Evolutionary conservation across 306 rosid genomes (phyloP).

Genomic region (Comarum palustre): DNA sequence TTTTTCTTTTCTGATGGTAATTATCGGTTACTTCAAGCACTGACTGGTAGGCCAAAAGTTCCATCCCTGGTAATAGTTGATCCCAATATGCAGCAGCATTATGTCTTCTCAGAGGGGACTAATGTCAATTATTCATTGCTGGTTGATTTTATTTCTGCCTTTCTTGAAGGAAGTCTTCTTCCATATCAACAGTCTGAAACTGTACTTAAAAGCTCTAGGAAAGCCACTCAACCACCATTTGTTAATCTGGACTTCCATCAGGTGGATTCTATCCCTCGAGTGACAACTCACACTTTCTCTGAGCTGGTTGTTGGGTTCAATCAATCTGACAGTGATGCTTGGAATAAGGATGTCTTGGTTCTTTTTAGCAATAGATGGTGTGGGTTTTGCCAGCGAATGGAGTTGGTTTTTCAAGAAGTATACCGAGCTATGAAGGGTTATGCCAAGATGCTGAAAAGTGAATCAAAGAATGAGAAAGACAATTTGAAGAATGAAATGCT

Average conservation of each 20-base stretch:
- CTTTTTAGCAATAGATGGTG: constrained; percentile 94
- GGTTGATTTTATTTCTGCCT: constrained; percentile 53
- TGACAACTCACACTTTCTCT: constrained; percentile 59
- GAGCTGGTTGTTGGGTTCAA: constrained; percentile 64
- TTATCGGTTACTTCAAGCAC: constrained; percentile 58
- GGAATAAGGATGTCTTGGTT: constrained; percentile 81
- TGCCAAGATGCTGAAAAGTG: constrained; percentile 40
- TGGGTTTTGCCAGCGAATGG: constrained; percentile 89
- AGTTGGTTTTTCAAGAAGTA: constrained; percentile 73
- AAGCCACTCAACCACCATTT: constrained; percentile 69
- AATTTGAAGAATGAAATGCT: constrained; percentile 32
- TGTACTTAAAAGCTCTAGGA: constrained; percentile 46
- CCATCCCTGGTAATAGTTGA: constrained; percentile 81
- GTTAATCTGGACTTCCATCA: constrained; percentile 90
- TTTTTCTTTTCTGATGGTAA: constrained; percentile 85
- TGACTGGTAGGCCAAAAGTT: constrained; percentile 59
- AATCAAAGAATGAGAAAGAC: constrained; percentile 47
- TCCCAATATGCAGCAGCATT: constrained; percentile 70
- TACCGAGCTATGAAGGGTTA: constrained; percentile 63
- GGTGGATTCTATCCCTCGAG: constrained; percentile 74
- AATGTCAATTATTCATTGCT: constrained; percentile 50
- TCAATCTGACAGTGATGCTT: constrained; percentile 52
- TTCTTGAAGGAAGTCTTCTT: constrained; percentile 62
- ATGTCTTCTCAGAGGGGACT: constrained; percentile 52
- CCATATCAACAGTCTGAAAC: constrained; percentile 64